phyloP scores from a whole-genome alignment of 2,329 filamentous ascomycete genomes.

The Botrytis tulipae region DNA sequence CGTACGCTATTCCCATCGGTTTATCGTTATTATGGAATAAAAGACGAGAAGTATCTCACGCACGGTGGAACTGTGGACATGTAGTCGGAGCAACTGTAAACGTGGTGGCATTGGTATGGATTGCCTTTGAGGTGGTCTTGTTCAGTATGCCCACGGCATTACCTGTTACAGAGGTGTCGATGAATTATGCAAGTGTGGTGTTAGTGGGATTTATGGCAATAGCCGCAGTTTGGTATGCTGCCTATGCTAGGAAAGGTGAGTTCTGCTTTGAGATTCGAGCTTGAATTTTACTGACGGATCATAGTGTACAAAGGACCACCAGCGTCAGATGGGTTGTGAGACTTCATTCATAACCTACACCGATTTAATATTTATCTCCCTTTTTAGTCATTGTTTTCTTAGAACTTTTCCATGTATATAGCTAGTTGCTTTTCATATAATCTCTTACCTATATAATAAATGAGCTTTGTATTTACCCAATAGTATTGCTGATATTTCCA shows the following conservation, averaged over 20 bases:
- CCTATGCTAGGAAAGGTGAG: constrained; percentile 52
- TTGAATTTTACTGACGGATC: background rate
- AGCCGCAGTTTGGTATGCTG: constrained; percentile 49
- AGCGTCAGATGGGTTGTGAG: constrained; percentile 29
- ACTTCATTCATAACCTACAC: background rate
- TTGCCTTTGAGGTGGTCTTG: constrained; percentile 58
- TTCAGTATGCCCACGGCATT: constrained; percentile 62
- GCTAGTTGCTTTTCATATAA: background rate
- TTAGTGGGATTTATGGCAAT: constrained; percentile 54
- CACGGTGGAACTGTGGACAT: constrained; percentile 57
- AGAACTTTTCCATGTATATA: background rate
- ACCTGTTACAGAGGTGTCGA: constrained; percentile 56
- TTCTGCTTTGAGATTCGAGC: constrained; percentile 15
- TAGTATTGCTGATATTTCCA: no score
- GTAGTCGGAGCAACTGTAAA: constrained; percentile 63
- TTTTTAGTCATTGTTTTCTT: background rate
- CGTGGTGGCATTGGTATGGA: constrained; percentile 54
- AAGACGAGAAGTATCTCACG: constrained; percentile 48
- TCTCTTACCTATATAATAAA: background rate
- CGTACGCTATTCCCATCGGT: constrained; percentile 70
- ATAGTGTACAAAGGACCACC: constrained; percentile 32
- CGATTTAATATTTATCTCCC: background rate
- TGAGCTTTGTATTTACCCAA: background rate
- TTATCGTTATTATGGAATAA: constrained; percentile 68
- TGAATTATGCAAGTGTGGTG: constrained; percentile 53